Conservation (phyloP, 2,329 filamentous ascomycete species). For the Beauveria scarabaeidicola region DNA sequence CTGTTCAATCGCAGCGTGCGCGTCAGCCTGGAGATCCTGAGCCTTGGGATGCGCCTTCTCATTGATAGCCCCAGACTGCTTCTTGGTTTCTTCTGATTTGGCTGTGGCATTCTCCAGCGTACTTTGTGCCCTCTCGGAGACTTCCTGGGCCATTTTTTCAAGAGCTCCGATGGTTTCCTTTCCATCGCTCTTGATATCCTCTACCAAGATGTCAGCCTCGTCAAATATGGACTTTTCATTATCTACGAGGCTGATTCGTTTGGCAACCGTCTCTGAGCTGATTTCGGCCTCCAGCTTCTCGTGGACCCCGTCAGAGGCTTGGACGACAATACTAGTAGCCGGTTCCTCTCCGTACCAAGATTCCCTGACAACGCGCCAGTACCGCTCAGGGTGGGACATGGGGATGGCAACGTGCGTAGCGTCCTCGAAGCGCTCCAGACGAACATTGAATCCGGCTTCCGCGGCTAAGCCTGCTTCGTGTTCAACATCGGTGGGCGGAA, state of each 20-base stretch:
- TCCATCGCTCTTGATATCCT: not conserved
- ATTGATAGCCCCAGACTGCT: not conserved
- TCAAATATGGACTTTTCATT: not conserved
- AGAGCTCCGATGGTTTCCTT: not conserved
- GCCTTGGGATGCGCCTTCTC: not conserved
- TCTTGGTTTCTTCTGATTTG: not conserved
- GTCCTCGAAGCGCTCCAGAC: constrained; percentile 36
- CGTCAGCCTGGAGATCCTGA: not conserved
- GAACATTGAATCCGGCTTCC: constrained; percentile 31
- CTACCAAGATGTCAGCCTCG: not conserved
- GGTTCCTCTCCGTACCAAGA: constrained; percentile 32
- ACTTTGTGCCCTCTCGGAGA: not conserved
- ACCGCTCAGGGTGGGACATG: constrained; percentile 35
- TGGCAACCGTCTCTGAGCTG: not conserved
- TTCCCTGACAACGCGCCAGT: constrained; percentile 40
- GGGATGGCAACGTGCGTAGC: constrained; percentile 45
- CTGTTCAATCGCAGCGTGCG: not conserved
- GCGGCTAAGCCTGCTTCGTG: constrained; percentile 35
- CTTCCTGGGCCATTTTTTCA: not conserved
- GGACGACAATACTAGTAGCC: not conserved
- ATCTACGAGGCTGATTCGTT: not conserved
- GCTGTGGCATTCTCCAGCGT: not conserved
- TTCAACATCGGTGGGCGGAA: constrained; percentile 39
- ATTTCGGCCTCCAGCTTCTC: not conserved
- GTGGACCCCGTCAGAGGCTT: not conserved